Evolutionary conservation across 169 alveolate species (phyloP).

Genomic region (Sarcocystis neurona): DNA sequence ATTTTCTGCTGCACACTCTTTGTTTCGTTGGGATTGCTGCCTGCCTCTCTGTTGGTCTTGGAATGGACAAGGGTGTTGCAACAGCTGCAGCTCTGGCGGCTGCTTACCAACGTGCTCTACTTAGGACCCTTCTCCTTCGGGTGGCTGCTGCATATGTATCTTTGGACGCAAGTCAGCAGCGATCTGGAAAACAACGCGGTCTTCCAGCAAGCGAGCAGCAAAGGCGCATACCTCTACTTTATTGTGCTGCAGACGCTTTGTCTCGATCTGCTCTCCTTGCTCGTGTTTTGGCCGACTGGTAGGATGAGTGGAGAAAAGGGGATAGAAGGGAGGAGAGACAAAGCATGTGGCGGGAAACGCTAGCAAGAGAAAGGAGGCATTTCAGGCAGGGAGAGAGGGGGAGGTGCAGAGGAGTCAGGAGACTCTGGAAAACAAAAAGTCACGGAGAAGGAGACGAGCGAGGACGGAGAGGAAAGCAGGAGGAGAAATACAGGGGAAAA

Average conservation of each 20-base stretch:
- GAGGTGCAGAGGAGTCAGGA: too few relatives aligned
- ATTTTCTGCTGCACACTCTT: conserved; percentile 40
- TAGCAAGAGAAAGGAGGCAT: too few relatives aligned
- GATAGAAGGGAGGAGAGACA: not conserved
- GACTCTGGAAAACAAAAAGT: too few relatives aligned
- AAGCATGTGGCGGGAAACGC: not conserved
- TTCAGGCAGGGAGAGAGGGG: too few relatives aligned
- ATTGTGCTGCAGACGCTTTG: conserved; percentile 28
- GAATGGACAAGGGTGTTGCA: conserved; percentile 34
- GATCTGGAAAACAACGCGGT: conserved; percentile 51
- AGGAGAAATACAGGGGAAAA: too few relatives aligned
- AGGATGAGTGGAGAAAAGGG: not conserved
- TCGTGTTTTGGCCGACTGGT: conserved; percentile 64
- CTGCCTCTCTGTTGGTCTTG: conserved; percentile 27
- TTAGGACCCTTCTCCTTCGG: conserved; percentile 49
- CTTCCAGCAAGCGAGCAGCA: conserved; percentile 15
- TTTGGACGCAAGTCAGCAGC: conserved; percentile 44
- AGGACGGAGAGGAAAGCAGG: too few relatives aligned
- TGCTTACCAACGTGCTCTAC: conserved; percentile 34
- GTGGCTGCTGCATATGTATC: conserved; percentile 58
- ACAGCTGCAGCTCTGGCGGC: conserved; percentile 59
- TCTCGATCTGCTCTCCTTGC: conserved; percentile 10
- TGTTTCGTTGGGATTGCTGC: conserved; percentile 18
- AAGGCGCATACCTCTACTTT: conserved; percentile 58
- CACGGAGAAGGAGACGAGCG: too few relatives aligned